phyloP scores from a whole-genome alignment of 768 basidiomycete genomes.

The Mycena pura region DNA sequence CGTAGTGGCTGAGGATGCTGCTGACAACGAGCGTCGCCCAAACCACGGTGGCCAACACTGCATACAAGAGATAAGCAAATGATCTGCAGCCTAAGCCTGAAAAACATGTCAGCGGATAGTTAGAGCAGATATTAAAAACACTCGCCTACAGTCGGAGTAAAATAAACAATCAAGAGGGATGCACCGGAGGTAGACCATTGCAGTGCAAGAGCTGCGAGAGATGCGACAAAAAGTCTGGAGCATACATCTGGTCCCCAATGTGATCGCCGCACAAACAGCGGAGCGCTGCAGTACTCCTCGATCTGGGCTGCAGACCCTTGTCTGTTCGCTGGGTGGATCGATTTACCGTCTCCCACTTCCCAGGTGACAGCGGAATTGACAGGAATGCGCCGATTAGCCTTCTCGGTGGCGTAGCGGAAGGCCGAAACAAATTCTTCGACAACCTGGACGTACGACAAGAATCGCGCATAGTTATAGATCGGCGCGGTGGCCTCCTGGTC shows the following conservation, averaged over 20 bases:
- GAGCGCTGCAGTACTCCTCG: conserved; percentile 28
- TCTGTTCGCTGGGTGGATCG: conserved; percentile 4
- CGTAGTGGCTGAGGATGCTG: conserved; percentile 29
- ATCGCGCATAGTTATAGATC: conserved; percentile 30
- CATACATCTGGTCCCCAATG: conserved; percentile 32
- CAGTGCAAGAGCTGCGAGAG: conserved; percentile 34
- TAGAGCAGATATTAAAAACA: not conserved
- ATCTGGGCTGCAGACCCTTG: conserved; percentile 21
- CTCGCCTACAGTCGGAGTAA: conserved; percentile 37
- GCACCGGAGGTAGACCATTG: conserved; percentile 42
- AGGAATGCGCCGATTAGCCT: conserved; percentile 8
- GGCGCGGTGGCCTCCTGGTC: conserved; percentile 31
- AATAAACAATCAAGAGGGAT: conserved; percentile 35
- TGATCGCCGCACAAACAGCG: not conserved
- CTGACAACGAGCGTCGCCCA: conserved; percentile 40
- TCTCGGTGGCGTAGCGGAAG: conserved; percentile 19
- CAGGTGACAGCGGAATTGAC: conserved; percentile 14
- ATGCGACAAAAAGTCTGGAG: conserved; percentile 38
- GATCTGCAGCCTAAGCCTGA: conserved; percentile 41
- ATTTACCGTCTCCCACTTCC: not conserved
- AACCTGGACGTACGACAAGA: conserved; percentile 22
- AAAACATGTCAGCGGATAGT: not conserved
- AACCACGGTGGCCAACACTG: conserved; percentile 31
- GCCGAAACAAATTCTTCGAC: conserved; percentile 24
- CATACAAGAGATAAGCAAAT: conserved; percentile 38